phyloP scores from a whole-genome alignment of 495 filamentous ascomycete genomes.

The Bacidia rubella region DNA sequence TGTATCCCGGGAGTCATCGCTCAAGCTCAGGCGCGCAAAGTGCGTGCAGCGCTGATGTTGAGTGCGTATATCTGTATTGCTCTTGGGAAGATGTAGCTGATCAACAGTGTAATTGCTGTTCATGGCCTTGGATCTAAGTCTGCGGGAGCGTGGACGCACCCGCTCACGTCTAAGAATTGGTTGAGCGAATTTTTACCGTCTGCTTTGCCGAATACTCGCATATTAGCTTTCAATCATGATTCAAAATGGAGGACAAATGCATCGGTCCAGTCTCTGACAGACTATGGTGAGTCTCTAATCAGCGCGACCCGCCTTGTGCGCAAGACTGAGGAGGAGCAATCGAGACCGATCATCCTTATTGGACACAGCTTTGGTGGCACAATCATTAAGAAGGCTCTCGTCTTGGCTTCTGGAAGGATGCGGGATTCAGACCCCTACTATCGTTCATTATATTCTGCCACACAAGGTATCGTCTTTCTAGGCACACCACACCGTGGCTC shows the following conservation, averaged over 20 bases:
- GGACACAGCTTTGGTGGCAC: background rate
- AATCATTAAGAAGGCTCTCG: background rate
- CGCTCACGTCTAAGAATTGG: background rate
- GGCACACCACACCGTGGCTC: background rate
- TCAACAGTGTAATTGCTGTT: background rate
- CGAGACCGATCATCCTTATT: background rate
- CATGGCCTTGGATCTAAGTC: background rate
- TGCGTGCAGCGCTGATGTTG: no score
- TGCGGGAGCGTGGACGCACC: background rate
- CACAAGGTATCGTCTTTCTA: background rate
- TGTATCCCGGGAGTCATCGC: no score
- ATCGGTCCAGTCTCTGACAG: background rate
- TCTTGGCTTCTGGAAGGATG: background rate
- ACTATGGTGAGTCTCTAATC: background rate
- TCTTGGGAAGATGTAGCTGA: no score
- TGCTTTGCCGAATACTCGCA: background rate
- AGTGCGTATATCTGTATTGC: no score
- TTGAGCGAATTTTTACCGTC: background rate
- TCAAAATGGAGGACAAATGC: background rate
- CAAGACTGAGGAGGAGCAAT: background rate
- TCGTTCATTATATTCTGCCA: background rate
- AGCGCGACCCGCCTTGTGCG: background rate
- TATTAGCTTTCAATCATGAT: background rate
- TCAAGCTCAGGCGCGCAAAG: no score
- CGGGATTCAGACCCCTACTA: background rate